A percentile compares a stretch with the other conserved stretches of the same genome.
phyloP scores from a whole-genome alignment of 495 filamentous ascomycete genomes.

The Lindgomyces ingoldianus region DNA sequence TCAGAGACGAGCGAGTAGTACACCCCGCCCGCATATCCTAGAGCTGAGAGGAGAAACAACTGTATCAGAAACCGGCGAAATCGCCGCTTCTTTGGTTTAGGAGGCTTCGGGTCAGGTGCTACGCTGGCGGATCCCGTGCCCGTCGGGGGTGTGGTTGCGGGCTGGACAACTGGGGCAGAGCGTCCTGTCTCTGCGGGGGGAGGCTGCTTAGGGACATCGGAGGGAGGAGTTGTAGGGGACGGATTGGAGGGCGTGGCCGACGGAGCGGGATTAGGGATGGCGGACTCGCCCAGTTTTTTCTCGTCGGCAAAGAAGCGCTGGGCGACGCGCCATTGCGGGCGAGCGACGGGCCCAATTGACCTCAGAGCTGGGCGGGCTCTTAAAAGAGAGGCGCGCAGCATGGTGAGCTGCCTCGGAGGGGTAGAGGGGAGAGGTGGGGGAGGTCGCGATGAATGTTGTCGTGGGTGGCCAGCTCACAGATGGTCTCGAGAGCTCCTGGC shows the following conservation, averaged over 20 bases:
- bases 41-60: slow-evolving; percentile 67
- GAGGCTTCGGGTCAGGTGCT: slow-evolving; percentile 48
- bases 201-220: slow-evolving; percentile 62
- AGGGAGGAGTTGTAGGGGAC: slow-evolving; percentile 54
- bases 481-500: slow-evolving; percentile 7
- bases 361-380: slow-evolving; percentile 43
- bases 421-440: slow-evolving; percentile 10
- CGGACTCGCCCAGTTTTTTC: slow-evolving; percentile 51
- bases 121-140: slow-evolving; percentile 45
- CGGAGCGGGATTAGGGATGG: slow-evolving; percentile 48
- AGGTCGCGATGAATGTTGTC: slow-evolving; percentile 14
- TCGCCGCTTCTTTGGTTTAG: slow-evolving; percentile 67
- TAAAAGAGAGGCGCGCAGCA: slow-evolving; percentile 68
- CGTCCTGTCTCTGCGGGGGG: slow-evolving; percentile 47
- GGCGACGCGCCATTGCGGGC: slow-evolving; percentile 33
- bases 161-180: slow-evolving; percentile 26
- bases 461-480: slow-evolving; percentile 12
- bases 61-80: slow-evolving; percentile 75
- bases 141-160: slow-evolving; percentile 45
- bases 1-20: slow-evolving; percentile 91
- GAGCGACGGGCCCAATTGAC: slow-evolving; percentile 30
- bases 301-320: slow-evolving; percentile 55
- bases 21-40: slow-evolving; percentile 83
- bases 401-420: slow-evolving; percentile 53
- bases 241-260: slow-evolving; percentile 52